Evolutionary conservation across 2,329 filamentous ascomycete genomes (phyloP).

Genomic region (Alternaria sp.): DNA sequence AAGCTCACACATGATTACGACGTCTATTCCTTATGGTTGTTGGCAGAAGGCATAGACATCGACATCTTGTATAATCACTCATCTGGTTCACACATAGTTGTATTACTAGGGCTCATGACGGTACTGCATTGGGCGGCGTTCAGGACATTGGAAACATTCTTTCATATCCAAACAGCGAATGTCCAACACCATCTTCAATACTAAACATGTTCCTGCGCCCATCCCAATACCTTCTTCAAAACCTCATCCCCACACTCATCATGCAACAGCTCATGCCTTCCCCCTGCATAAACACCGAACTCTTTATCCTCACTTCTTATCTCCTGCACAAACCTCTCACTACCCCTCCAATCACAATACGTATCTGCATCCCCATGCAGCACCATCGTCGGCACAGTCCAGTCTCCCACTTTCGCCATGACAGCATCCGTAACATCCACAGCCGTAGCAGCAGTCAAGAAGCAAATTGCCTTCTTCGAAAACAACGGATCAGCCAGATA

Average conservation of each 20-base stretch:
- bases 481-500: conserved; percentile 3
- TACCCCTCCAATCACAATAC: conserved; percentile 17
- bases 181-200: background rate
- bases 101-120: background rate
- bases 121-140: background rate
- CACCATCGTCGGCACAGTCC: conserved; percentile 14
- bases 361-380: conserved; percentile 15
- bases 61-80: background rate
- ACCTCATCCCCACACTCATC: conserved; percentile 13
- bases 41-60: background rate
- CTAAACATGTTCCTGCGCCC: conserved; percentile 2
- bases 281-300: conserved; percentile 10
- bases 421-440: conserved; percentile 10
- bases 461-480: conserved; percentile 6
- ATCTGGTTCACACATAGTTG: background rate
- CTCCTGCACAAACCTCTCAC: conserved; percentile 7
- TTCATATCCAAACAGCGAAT: background rate
- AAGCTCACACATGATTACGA: background rate
- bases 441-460: conserved; percentile 13
- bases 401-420: background rate
- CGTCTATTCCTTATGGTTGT: conserved; percentile 49
- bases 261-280: conserved; percentile 17
- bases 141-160: background rate
- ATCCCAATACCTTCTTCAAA: conserved; percentile 4
- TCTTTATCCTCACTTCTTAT: conserved; percentile 8